phyloP scores from a whole-genome alignment of 2,329 filamentous ascomycete genomes.

The Blumeria graminis region DNA sequence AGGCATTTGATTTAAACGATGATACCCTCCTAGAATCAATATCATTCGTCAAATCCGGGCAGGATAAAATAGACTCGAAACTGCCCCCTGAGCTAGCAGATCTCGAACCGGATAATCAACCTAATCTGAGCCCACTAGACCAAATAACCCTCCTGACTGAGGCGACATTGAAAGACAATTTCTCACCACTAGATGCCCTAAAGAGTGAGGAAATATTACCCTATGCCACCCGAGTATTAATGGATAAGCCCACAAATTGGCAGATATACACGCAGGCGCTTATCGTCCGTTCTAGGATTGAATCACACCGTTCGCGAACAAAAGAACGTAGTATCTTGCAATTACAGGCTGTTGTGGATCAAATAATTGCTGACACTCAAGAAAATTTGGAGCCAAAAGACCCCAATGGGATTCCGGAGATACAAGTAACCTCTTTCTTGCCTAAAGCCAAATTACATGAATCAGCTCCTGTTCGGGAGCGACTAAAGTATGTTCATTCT shows the following conservation, averaged over 20 bases:
- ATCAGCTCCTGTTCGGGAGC: constrained; percentile 50
- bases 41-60: constrained; percentile 36
- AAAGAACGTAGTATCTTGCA: constrained; percentile 77
- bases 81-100: constrained; percentile 37
- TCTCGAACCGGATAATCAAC: constrained; percentile 58
- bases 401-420: constrained; percentile 16
- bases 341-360: constrained; percentile 83
- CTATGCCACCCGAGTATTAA: constrained; percentile 68
- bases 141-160: constrained; percentile 80
- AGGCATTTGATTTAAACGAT: constrained; percentile 60
- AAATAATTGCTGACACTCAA: constrained; percentile 67
- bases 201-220: constrained; percentile 87
- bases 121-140: constrained; percentile 58
- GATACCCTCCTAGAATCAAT: constrained; percentile 83
- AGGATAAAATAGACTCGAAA: constrained; percentile 17
- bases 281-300: constrained; percentile 70
- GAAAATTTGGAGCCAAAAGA: constrained; percentile 5
- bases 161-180: constrained; percentile 68
- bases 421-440: constrained; percentile 52
- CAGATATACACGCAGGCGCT: constrained; percentile 91
- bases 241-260: constrained; percentile 86
- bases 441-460: constrained; percentile 53
- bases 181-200: constrained; percentile 57
- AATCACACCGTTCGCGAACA: constrained; percentile 67
- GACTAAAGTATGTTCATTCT: constrained; percentile 63